phyloP scores from a whole-genome alignment of 176 grass and related monocot genomes.

The Calamus simplicifolius region DNA sequence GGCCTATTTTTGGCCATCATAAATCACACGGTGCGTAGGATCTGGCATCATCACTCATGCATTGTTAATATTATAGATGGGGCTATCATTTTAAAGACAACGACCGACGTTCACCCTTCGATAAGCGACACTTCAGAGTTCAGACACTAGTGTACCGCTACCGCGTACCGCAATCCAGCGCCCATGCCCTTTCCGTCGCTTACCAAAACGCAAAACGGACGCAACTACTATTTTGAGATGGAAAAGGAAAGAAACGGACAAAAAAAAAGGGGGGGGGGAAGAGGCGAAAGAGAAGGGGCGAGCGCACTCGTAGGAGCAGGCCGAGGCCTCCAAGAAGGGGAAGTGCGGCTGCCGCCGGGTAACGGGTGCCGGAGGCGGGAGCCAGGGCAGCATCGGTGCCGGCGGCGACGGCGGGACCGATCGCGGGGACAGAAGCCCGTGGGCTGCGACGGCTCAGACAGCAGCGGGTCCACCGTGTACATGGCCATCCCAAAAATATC shows the following conservation, averaged over 20 bases:
- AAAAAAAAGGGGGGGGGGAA: background rate
- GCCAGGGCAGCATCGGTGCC: background rate
- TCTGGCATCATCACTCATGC: too few relatives aligned
- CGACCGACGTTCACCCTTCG: too few relatives aligned
- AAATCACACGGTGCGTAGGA: too few relatives aligned
- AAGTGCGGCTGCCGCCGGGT: background rate
- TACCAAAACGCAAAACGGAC: too few relatives aligned
- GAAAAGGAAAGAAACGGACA: background rate
- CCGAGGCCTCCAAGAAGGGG: conserved; percentile 21
- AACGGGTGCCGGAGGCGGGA: conserved; percentile 3
- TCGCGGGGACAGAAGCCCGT: conserved; percentile 52
- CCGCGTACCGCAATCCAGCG: too few relatives aligned
- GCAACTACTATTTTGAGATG: background rate
- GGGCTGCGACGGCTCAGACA: conserved; percentile 41
- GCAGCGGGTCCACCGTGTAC: conserved; percentile 68
- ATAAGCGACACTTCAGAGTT: too few relatives aligned
- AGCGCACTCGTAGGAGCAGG: conserved; percentile 62
- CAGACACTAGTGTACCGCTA: too few relatives aligned
- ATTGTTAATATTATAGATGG: too few relatives aligned
- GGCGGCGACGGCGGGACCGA: background rate
- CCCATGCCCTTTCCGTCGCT: too few relatives aligned
- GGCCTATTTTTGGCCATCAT: too few relatives aligned
- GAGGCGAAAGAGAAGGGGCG: background rate
- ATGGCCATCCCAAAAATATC: conserved; percentile 47
- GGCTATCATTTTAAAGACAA: too few relatives aligned